phyloP scores from a whole-genome alignment of 495 filamentous ascomycete species.

The Annulohypoxylon bovei region DNA sequence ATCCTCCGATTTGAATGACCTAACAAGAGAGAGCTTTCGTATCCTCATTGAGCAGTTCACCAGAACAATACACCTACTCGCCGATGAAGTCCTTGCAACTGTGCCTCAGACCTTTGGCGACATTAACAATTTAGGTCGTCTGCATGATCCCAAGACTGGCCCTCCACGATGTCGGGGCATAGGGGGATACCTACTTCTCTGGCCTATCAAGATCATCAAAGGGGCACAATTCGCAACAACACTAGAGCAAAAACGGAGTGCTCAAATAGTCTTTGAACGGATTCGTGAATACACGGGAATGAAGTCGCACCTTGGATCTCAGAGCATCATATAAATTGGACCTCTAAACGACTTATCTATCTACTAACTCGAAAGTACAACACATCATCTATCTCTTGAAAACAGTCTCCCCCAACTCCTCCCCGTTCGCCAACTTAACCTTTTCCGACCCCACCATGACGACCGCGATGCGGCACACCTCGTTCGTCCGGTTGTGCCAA shows the following conservation, averaged over 20 bases:
- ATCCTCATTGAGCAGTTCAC: slow-evolving; percentile 22
- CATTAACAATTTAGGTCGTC: slow-evolving; percentile 33
- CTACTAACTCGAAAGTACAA: neutral
- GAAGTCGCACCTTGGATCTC: slow-evolving; percentile 43
- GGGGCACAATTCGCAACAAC: slow-evolving; percentile 23
- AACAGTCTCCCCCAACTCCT: slow-evolving; percentile 42
- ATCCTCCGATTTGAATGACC: slow-evolving; percentile 7
- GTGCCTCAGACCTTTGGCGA: slow-evolving; percentile 41
- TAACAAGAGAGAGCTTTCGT: slow-evolving; percentile 4
- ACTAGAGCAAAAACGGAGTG: slow-evolving; percentile 29
- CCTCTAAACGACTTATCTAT: neutral
- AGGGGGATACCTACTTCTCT: slow-evolving; percentile 44
- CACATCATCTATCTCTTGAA: slow-evolving; percentile 13
- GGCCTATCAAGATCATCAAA: slow-evolving; percentile 46
- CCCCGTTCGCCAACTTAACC: slow-evolving; percentile 43
- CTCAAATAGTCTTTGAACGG: slow-evolving; percentile 39
- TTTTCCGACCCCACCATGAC: slow-evolving; percentile 46
- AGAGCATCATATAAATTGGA: slow-evolving; percentile 37
- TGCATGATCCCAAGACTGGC: slow-evolving; percentile 16
- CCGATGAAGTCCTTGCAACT: slow-evolving; percentile 44
- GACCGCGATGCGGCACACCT: slow-evolving; percentile 45
- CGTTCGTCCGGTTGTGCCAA: slow-evolving; percentile 47
- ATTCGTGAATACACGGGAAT: slow-evolving; percentile 48
- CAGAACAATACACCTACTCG: slow-evolving; percentile 32
- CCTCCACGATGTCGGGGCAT: slow-evolving; percentile 32